These are phyloP conservation scores for Vanderwaltozyma verrucispora DNA, from an alignment of 805 yeast genomes.

Conservation along the genomic window DNA sequence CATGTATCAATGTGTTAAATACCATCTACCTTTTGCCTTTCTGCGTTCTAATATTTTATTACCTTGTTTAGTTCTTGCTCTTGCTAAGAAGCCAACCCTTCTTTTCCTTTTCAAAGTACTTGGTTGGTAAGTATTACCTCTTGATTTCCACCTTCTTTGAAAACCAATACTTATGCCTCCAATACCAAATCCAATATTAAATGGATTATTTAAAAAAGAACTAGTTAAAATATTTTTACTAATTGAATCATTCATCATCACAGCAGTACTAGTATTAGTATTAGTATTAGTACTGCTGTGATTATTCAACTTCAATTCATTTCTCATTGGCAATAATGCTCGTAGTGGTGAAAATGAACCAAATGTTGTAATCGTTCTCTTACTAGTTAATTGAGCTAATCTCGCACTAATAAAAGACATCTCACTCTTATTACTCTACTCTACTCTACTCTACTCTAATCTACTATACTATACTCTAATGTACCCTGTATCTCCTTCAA, in stretches of 20 bases:
- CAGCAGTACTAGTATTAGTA: neutral
- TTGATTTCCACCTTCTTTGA: slow-evolving; percentile 59
- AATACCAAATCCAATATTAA: slow-evolving; percentile 7
- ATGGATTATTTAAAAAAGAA: no score
- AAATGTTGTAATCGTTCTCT: neutral
- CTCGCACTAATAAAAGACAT: neutral
- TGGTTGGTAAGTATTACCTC: slow-evolving; percentile 96
- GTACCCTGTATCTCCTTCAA: no score
- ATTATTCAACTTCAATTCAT: neutral
- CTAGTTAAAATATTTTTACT: no score
- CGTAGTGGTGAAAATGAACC: neutral
- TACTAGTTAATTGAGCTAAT: neutral
- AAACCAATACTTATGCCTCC: slow-evolving; percentile 9
- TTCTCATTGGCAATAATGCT: neutral
- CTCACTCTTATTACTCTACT: no score
- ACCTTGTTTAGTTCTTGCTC: slow-evolving; percentile 66
- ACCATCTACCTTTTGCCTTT: slow-evolving; percentile 89
- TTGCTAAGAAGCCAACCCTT: slow-evolving; percentile 78
- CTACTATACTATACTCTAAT: no score
- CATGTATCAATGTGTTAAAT: slow-evolving; percentile 66
- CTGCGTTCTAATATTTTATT: slow-evolving; percentile 70
- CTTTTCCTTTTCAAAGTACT: slow-evolving; percentile 84
- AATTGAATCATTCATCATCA: no score
- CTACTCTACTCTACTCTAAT: no score
- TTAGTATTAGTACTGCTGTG: neutral